phyloP scores from a whole-genome alignment of 2,329 filamentous ascomycete genomes.

The Colletotrichum sp. region DNA sequence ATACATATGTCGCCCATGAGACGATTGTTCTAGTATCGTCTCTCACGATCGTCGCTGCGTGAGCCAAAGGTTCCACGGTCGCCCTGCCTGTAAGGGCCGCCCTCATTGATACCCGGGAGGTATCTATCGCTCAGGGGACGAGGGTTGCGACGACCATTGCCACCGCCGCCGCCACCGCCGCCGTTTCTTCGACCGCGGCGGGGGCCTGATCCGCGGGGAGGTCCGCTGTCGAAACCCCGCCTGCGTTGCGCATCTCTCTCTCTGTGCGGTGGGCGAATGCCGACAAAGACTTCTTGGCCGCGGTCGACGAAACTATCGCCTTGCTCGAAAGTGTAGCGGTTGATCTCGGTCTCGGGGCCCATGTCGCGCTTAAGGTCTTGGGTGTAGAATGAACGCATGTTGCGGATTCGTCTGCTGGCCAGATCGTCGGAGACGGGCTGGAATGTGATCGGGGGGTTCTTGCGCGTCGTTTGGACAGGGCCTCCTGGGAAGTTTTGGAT shows the following conservation, averaged over 20 bases:
- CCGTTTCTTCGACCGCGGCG: background rate
- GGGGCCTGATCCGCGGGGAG: background rate
- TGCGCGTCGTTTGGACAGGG: slow-evolving; percentile 39
- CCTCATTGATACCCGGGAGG: slow-evolving; percentile 28
- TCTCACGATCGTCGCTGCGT: slow-evolving; percentile 25
- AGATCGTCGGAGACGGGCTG: slow-evolving; percentile 68
- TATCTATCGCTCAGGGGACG: slow-evolving; percentile 38
- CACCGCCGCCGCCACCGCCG: background rate
- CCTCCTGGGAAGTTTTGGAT: slow-evolving; percentile 24
- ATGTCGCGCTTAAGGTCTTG: slow-evolving; percentile 43
- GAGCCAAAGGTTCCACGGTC: slow-evolving; percentile 24
- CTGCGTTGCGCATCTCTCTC: slow-evolving; percentile 53
- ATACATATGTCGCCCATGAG: slow-evolving; percentile 37
- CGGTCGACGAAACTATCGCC: slow-evolving; percentile 71
- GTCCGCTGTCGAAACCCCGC: slow-evolving; percentile 26
- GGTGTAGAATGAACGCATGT: slow-evolving; percentile 54
- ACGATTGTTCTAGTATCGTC: slow-evolving; percentile 17
- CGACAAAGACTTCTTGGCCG: slow-evolving; percentile 72
- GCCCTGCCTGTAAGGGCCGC: slow-evolving; percentile 23
- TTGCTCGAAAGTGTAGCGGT: slow-evolving; percentile 77
- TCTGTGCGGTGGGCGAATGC: slow-evolving; percentile 64
- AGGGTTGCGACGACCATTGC: slow-evolving; percentile 9
- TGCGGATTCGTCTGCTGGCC: slow-evolving; percentile 67
- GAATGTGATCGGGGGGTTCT: slow-evolving; percentile 48
- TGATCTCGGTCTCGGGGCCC: slow-evolving; percentile 56